Conservation (phyloP, 192 early-diverging fungal species). For the Backusella morwellensis region DNA sequence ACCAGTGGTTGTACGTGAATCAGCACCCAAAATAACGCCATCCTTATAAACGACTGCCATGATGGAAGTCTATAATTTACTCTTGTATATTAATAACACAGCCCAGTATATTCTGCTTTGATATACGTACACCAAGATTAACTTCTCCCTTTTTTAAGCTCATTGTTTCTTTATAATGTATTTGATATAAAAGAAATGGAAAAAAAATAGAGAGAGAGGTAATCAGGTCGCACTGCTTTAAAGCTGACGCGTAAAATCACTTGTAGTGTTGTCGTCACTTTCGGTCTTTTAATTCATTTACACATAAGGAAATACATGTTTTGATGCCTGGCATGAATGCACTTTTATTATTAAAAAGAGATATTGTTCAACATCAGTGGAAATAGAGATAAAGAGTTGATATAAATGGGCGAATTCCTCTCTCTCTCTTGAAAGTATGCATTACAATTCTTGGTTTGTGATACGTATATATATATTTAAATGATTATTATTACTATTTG, state of each 20-base stretch:
- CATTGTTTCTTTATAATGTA: slow-evolving; percentile 11
- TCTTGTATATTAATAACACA: neutral
- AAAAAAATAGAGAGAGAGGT: neutral
- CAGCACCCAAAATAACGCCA: slow-evolving; percentile 96
- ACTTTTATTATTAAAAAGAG: neutral
- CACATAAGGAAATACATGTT: neutral
- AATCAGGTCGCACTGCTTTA: slow-evolving; percentile 5
- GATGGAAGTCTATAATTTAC: slow-evolving; percentile 79
- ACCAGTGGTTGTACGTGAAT: slow-evolving; percentile 95
- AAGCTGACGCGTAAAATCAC: slow-evolving; percentile 2
- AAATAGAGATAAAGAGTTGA: neutral
- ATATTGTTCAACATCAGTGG: neutral
- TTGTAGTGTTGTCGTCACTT: neutral
- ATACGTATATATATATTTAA: too few species aligned
- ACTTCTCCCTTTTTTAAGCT: slow-evolving; percentile 92
- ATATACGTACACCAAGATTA: slow-evolving; percentile 82
- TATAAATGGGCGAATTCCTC: too few species aligned
- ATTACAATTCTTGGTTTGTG: too few species aligned
- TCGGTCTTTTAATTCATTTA: neutral
- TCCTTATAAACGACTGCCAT: slow-evolving; percentile 91
- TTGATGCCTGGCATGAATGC: neutral
- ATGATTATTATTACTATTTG: neutral
- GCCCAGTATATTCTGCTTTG: neutral
- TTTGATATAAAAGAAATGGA: neutral
- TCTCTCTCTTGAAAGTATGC: too few species aligned